Evolutionary conservation across 1,284 basidiomycete species (phyloP).

Genomic region (Austroboletus sp.): DNA sequence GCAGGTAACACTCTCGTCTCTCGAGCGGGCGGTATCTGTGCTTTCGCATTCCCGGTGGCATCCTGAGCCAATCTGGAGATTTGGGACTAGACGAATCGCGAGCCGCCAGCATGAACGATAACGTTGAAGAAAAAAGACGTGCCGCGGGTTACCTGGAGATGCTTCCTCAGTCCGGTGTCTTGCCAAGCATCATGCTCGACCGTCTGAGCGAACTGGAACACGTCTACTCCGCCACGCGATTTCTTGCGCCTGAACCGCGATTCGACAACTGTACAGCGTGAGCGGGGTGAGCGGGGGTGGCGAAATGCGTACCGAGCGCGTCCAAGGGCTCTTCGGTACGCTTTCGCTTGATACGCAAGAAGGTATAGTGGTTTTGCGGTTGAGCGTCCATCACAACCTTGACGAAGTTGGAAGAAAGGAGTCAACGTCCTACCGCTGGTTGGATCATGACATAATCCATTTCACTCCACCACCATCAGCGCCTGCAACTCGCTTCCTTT

Average conservation of each 20-base stretch:
- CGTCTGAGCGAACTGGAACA: constrained; percentile 73
- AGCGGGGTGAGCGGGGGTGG: constrained; percentile 12
- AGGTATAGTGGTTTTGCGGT: constrained; percentile 44
- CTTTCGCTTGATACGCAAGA: constrained; percentile 72
- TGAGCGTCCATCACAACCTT: constrained; percentile 17
- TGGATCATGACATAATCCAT: too few species aligned
- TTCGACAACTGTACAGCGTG: constrained; percentile 52
- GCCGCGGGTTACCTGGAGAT: constrained; percentile 50
- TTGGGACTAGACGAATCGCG: constrained; percentile 37
- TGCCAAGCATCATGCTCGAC: constrained; percentile 65
- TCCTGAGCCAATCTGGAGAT: constrained; percentile 44
- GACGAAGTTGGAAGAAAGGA: too few species aligned
- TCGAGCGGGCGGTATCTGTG: constrained; percentile 14
- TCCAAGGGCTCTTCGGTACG: constrained; percentile 72
- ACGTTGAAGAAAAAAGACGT: background rate
- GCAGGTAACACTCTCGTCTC: constrained; percentile 18
- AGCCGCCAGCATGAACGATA: background rate
- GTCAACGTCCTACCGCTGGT: too few species aligned
- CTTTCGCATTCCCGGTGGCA: constrained; percentile 13
- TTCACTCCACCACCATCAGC: too few species aligned
- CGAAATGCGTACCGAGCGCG: constrained; percentile 51
- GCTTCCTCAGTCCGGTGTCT: constrained; percentile 48
- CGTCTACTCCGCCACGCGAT: constrained; percentile 49
- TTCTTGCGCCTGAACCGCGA: constrained; percentile 54
- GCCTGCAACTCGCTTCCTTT: too few species aligned